Evolutionary conservation across 345 rosid species (phyloP).

Genomic region (Citrus reticulata): DNA sequence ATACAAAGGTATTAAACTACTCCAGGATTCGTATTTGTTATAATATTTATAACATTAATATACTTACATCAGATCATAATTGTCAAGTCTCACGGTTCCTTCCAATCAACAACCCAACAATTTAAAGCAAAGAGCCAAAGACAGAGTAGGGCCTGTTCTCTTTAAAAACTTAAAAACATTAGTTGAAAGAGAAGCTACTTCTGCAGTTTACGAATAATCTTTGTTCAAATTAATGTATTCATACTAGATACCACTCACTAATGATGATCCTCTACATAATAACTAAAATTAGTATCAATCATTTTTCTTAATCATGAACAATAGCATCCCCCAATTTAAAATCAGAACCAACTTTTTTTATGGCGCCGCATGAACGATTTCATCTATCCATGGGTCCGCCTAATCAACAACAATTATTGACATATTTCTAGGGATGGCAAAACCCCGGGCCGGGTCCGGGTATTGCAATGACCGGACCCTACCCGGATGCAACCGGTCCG

Average conservation of each 20-base stretch:
- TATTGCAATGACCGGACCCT: too few species aligned
- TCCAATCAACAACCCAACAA: background rate
- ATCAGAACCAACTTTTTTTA: background rate
- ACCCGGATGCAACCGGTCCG: too few species aligned
- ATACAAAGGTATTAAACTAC: background rate
- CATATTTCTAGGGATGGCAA: background rate
- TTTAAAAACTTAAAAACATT: background rate
- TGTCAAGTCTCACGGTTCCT: background rate
- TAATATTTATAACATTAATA: background rate
- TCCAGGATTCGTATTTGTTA: background rate
- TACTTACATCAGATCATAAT: background rate
- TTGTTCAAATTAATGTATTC: background rate
- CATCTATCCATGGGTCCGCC: background rate
- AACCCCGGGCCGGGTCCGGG: too few species aligned
- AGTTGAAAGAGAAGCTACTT: background rate
- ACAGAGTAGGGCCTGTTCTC: background rate
- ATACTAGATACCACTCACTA: background rate
- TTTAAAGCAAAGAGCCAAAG: background rate
- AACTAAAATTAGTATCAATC: background rate
- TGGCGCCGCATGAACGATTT: background rate
- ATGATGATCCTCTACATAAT: background rate
- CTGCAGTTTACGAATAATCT: background rate
- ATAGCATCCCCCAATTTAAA: background rate
- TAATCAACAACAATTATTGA: background rate
- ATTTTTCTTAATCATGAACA: background rate